A percentile compares a stretch with the other conserved stretches of the same genome.
These are phyloP conservation scores for Xanthoceras sorbifolium DNA, from an alignment of 345 rosid genomes.

Conservation along the genomic window DNA sequence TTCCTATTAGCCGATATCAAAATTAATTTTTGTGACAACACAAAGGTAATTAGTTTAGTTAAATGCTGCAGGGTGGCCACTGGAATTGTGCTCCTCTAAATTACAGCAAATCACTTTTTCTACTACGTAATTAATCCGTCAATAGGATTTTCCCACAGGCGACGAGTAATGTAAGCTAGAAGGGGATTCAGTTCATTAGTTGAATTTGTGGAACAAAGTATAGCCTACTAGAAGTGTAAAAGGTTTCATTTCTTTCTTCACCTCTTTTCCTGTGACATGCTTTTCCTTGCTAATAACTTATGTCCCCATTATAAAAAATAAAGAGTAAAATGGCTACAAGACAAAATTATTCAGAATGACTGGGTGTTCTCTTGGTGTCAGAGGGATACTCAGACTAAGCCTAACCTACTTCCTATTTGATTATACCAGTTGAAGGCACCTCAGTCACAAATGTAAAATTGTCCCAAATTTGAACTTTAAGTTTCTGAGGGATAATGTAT, in stretches of 20 bases:
- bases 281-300: background rate
- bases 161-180: background rate
- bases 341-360: background rate
- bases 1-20: background rate
- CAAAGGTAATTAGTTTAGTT: background rate
- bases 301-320: background rate
- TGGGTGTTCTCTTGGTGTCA: background rate
- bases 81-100: background rate
- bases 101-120: background rate
- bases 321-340: background rate
- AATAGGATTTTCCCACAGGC: background rate
- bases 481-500: background rate
- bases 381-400: background rate
- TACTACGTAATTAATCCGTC: background rate
- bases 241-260: background rate
- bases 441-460: background rate
- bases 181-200: background rate
- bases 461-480: background rate
- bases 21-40: background rate
- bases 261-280: background rate
- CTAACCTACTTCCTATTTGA: background rate
- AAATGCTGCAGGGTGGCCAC: background rate
- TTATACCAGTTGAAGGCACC: background rate
- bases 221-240: background rate
- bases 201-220: background rate